Conservation (phyloP, 2,329 filamentous ascomycete genomes). For the Phialocephala sp. region DNA sequence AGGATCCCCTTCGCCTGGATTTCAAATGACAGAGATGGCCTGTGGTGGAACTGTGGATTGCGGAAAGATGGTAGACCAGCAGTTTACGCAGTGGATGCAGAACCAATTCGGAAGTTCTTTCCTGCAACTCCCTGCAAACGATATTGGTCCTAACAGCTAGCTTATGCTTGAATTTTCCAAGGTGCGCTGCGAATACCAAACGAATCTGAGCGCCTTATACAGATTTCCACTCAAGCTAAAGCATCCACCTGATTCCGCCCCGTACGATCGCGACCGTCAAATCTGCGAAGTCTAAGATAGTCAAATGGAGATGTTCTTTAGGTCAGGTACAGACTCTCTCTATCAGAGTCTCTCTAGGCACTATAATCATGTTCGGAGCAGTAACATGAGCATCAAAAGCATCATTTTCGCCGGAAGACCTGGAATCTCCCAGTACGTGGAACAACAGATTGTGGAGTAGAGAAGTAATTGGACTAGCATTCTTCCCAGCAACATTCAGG, state of each 20-base stretch:
- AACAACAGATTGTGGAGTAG: not conserved
- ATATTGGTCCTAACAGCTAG: not conserved
- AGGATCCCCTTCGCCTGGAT: not conserved
- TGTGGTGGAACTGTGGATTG: slow-evolving; percentile 2
- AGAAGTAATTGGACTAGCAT: not conserved
- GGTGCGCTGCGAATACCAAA: not conserved
- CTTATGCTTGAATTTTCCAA: not conserved
- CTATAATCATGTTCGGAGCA: not conserved
- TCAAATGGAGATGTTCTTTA: slow-evolving; percentile 2
- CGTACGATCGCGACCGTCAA: not conserved
- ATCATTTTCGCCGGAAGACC: not conserved
- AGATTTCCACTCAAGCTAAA: not conserved
- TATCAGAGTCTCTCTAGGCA: not conserved
- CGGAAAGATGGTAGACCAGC: not conserved
- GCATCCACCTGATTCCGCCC: not conserved
- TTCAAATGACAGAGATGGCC: slow-evolving; percentile 5
- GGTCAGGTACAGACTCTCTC: slow-evolving; percentile 1
- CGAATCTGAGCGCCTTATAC: not conserved
- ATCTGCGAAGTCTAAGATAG: not conserved
- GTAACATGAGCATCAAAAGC: not conserved
- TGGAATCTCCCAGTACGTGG: not conserved
- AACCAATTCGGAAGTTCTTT: not conserved
- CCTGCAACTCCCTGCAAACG: not conserved
- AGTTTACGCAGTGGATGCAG: slow-evolving; percentile 4
- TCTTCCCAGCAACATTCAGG: not conserved